Evolutionary conservation across 2,329 filamentous ascomycete genomes (phyloP), one percentile per base, ranked within the genome.

Genomic region (Aspergillus hortae): DNA sequence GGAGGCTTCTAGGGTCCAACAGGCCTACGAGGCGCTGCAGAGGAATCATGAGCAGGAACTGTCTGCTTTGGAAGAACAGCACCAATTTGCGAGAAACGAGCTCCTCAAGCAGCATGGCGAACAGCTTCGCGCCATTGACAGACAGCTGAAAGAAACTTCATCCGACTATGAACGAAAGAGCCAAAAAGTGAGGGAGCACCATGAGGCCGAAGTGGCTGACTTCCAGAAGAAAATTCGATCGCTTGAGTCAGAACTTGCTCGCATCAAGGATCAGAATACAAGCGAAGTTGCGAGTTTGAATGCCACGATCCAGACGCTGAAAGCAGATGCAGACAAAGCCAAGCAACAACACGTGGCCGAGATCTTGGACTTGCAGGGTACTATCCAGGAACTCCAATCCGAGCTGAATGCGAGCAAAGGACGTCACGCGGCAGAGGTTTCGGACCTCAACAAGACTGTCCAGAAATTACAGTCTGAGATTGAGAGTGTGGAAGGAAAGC

Each of bases 11-110:
- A 74, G 82, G 36, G 77, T 88, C 45, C 86, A 84, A 56, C 81
- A 78, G 33, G 79, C 87, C 58, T 89, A 90, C 51, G 86, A 92
- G 46, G 81, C 81, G 6, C 74, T 92, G 15, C 88, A 90, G 60
- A 79, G 79, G 44, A 81, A 84, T 32, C 88, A 94, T 62, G 84
- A 87, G 48, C 80, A 83, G 35, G 86, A 90, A 51, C 59, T 87
- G 6, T 77, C 77, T 67, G 82, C 76, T 59, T 58, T 80, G 23
- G 75, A 80, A 53, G 76, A 77, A 54, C 74, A 79, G 53, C 70
- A 79, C 52, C 75, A 71, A 19, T 66, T 68, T 44, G 60, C 68
- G 0, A 69, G 73, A 43, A 73, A 73, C 32, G 72, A 75, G 41
- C 58, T 75, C 14, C 60, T 74, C 25, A 73, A 69, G 51, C 68